phyloP scores from a whole-genome alignment of 371 early-diverging fungal species.

The Batrachochytrium dendrobatidis region DNA sequence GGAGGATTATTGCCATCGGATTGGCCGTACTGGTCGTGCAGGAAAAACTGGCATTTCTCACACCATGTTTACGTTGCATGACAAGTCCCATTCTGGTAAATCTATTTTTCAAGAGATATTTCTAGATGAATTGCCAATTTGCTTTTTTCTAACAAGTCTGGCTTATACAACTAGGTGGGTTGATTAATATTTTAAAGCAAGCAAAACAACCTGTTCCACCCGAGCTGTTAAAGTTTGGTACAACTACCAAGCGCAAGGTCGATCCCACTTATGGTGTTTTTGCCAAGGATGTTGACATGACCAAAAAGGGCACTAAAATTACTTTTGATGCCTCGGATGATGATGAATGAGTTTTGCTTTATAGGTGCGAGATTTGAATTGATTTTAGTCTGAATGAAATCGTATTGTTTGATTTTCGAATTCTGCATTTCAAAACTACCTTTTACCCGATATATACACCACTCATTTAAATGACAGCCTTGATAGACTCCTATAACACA shows the following conservation, averaged over 20 bases:
- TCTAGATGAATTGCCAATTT: no score
- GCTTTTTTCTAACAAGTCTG: no score
- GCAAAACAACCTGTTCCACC: slow-evolving; percentile 84
- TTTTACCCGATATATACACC: no score
- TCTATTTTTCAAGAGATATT: neutral
- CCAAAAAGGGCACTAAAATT: slow-evolving; percentile 83
- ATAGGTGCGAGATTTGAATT: no score
- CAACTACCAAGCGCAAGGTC: slow-evolving; percentile 88
- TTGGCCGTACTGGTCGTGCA: slow-evolving; percentile 94
- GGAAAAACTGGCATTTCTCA: slow-evolving; percentile 87
- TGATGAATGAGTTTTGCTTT: no score
- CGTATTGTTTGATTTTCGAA: no score
- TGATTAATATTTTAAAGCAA: slow-evolving; percentile 86
- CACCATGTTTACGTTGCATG: slow-evolving; percentile 90
- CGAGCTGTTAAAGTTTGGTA: slow-evolving; percentile 83
- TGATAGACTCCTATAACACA: no score
- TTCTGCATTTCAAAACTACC: no score
- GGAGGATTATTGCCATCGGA: slow-evolving; percentile 90
- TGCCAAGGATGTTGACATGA: slow-evolving; percentile 81
- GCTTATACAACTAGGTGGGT: slow-evolving; percentile 9
- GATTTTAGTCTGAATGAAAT: no score
- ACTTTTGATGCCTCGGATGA: slow-evolving; percentile 47
- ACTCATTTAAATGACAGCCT: no score
- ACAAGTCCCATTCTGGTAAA: slow-evolving; percentile 77
- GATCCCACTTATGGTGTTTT: slow-evolving; percentile 94